Percentiles rank a stretch among this genome's conserved stretches.
These are phyloP conservation scores for Laguncularia racemosa DNA, from an alignment of 345 rosid genomes.

Conservation along the genomic window DNA sequence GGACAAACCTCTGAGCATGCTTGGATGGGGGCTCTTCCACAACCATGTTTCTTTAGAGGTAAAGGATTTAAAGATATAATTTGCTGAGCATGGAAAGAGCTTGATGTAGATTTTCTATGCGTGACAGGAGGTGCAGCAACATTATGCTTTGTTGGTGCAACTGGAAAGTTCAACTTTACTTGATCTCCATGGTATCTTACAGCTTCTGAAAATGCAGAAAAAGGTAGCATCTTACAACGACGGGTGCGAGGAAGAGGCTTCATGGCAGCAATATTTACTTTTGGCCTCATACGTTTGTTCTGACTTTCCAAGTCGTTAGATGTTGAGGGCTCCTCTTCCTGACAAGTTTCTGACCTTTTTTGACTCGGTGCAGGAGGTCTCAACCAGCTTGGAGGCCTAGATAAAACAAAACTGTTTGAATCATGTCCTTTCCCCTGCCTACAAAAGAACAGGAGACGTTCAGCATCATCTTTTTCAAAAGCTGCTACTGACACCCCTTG, in stretches of 20 bases:
- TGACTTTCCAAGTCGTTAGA: conserved; percentile 24
- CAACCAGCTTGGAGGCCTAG: conserved; percentile 68
- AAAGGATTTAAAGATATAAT: conserved; percentile 84
- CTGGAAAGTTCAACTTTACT: conserved; percentile 51
- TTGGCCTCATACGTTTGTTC: conserved; percentile 52
- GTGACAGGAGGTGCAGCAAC: conserved; percentile 39
- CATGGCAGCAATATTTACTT: conserved; percentile 60
- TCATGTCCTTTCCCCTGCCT: conserved; percentile 33
- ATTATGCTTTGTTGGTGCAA: conserved; percentile 58
- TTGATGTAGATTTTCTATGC: conserved; percentile 68
- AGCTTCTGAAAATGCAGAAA: conserved; percentile 59
- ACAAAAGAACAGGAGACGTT: conserved; percentile 84
- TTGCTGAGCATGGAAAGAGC: conserved; percentile 87
- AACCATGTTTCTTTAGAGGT: conserved; percentile 95
- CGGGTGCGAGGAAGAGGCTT: conserved; percentile 88
- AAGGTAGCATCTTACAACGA: conserved; percentile 72
- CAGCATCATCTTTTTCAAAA: conserved; percentile 92
- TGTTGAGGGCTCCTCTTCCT: conserved; percentile 35
- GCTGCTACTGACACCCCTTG: conserved; percentile 96
- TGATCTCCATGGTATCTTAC: conserved; percentile 76
- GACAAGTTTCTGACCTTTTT: conserved; percentile 51
- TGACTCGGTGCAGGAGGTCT: conserved; percentile 74
- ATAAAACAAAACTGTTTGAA: conserved; percentile 19
- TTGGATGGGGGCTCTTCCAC: conserved; percentile 93
- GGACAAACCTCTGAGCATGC: conserved; percentile 83